Evolutionary conservation across 1,284 basidiomycete genomes (phyloP).

Genomic region (Schizopora paradoxa): DNA sequence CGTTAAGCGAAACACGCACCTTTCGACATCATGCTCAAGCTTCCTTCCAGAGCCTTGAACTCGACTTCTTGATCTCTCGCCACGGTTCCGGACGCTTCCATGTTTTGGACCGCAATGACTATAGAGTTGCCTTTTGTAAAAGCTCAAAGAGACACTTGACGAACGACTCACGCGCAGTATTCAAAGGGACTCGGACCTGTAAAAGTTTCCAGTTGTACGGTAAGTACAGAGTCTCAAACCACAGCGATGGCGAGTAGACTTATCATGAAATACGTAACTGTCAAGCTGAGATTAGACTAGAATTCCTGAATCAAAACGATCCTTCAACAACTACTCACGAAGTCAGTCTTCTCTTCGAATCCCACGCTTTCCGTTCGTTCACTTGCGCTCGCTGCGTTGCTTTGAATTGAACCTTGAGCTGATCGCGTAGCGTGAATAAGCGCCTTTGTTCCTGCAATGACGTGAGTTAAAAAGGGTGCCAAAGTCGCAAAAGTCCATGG

Average conservation of each 20-base stretch:
- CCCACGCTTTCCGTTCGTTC: conserved; percentile 74
- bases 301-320: neutral
- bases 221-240: conserved; percentile 11
- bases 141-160: neutral
- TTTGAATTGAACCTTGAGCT: conserved; percentile 72
- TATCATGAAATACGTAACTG: conserved; percentile 75
- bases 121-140: neutral
- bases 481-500: neutral
- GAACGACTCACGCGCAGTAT: conserved; percentile 68
- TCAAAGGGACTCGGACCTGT: conserved; percentile 87
- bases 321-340: conserved; percentile 50
- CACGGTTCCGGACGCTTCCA: conserved; percentile 67
- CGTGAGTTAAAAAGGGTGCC: neutral
- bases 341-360: conserved; percentile 77
- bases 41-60: conserved; percentile 76
- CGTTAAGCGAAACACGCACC: conserved; percentile 33
- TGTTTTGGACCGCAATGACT: conserved; percentile 87
- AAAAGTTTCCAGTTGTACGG: conserved; percentile 21
- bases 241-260: conserved; percentile 27
- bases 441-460: conserved; percentile 45
- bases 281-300: neutral
- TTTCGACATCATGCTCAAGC: conserved; percentile 87
- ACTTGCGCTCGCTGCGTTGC: conserved; percentile 83
- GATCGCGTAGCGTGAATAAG: conserved; percentile 56
- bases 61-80: conserved; percentile 68